These are phyloP conservation scores for Linnemannia hyalina DNA, from an alignment of 192 early-diverging fungal genomes.

Conservation along the genomic window DNA sequence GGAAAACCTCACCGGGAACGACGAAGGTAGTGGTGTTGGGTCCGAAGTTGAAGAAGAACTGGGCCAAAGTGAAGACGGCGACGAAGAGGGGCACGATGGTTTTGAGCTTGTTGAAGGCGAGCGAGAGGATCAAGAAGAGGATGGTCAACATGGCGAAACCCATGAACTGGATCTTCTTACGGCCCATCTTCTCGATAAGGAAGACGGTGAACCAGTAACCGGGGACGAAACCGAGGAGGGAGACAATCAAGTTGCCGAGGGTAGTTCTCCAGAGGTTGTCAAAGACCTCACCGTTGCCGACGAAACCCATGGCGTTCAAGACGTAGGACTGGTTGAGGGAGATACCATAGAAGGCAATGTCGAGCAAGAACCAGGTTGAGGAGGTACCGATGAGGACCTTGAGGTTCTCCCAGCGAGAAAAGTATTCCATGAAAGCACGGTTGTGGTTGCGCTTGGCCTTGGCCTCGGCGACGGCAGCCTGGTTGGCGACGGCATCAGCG, in stretches of 20 bases:
- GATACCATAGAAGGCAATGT: slow-evolving; percentile 82
- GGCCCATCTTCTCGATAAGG: slow-evolving; percentile 88
- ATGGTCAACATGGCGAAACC: slow-evolving; percentile 85
- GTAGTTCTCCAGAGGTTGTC: slow-evolving; percentile 77
- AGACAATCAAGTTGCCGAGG: slow-evolving; percentile 94
- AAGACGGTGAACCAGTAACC: slow-evolving; percentile 97
- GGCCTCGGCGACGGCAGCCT: slow-evolving; percentile 37
- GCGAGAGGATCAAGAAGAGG: slow-evolving; percentile 80
- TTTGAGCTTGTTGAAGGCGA: slow-evolving; percentile 73
- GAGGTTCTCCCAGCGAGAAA: slow-evolving; percentile 83
- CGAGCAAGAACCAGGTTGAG: slow-evolving; percentile 83
- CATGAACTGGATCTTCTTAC: slow-evolving; percentile 94
- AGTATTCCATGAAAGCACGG: slow-evolving; percentile 79
- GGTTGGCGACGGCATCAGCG: slow-evolving; percentile 55
- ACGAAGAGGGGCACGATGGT: slow-evolving; percentile 69
- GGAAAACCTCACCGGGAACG: slow-evolving; percentile 82
- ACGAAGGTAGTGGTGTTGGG: slow-evolving; percentile 87
- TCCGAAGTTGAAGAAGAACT: slow-evolving; percentile 85
- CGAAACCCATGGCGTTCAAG: slow-evolving; percentile 79
- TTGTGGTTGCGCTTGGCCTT: slow-evolving; percentile 61
- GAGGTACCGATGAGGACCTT: slow-evolving; percentile 85
- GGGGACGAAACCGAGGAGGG: slow-evolving; percentile 86
- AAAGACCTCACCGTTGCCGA: slow-evolving; percentile 65
- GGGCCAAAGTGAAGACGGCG: slow-evolving; percentile 65
- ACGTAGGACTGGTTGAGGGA: slow-evolving; percentile 82